A percentile compares a stretch with the other conserved stretches of the same genome.
These are phyloP conservation scores for Macroventuria anomochaeta DNA, from an alignment of 2,329 filamentous ascomycete genomes.

Conservation along the genomic window DNA sequence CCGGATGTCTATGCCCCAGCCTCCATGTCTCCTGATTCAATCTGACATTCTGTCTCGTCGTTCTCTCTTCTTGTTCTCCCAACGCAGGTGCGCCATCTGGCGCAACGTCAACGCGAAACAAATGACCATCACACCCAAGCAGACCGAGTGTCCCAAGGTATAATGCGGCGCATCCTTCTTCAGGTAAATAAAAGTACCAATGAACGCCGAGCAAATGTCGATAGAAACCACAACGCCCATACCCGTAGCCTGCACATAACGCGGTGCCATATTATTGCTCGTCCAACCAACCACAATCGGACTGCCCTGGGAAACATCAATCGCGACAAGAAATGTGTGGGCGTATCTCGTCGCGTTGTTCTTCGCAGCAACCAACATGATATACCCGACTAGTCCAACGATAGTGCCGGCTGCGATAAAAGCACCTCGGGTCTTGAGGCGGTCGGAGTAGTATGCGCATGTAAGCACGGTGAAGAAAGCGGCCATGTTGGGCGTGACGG, in stretches of 20 bases:
- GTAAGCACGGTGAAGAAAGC: constrained; percentile 46
- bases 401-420: constrained; percentile 59
- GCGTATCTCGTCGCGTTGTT: constrained; percentile 49
- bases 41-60: constrained; percentile 31
- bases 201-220: constrained; percentile 59
- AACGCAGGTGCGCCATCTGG: constrained; percentile 34
- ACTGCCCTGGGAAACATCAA: constrained; percentile 52
- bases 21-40: constrained; percentile 32
- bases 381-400: constrained; percentile 57
- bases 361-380: constrained; percentile 58
- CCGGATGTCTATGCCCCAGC: constrained; percentile 40
- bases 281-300: constrained; percentile 53
- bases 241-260: constrained; percentile 63
- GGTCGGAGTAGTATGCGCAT: constrained; percentile 56
- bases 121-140: constrained; percentile 33
- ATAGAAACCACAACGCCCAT: constrained; percentile 56
- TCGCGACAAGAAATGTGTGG: constrained; percentile 50
- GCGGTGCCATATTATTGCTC: constrained; percentile 56
- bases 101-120: constrained; percentile 28
- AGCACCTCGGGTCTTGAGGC: constrained; percentile 48
- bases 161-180: constrained; percentile 49
- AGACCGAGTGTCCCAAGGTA: constrained; percentile 31
- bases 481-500: constrained; percentile 53
- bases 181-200: constrained; percentile 60
- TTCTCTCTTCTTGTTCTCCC: constrained; percentile 38